Evolutionary conservation across 371 early-diverging fungal species (phyloP), one percentile per base, ranked within the genome.

Genomic region (Actinomortierella ambigua): DNA sequence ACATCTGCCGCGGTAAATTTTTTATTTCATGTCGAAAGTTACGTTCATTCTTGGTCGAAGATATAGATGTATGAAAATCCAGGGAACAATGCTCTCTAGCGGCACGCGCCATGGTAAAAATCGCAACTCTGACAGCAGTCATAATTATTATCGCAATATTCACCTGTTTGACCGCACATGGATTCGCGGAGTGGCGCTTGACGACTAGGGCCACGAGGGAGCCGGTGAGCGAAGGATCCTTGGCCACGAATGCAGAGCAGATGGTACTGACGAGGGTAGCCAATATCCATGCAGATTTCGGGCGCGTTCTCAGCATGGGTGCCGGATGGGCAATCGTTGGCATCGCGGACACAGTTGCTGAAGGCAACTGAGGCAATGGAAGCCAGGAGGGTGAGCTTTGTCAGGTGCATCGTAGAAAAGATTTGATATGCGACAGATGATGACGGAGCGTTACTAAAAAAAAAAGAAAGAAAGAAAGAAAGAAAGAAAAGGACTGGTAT

Each of bases 231-330:
- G 43, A 41, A 42, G 15, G 54, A 26, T 24, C 11, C 43, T 22
- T 1, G 22, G 43, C 43, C 3, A 48, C 8, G 22, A 8, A 3
- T 48, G 23, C 57, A 57, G 57, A 57, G 49, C 4, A 57, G 23
- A 23, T 24, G 57, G 41, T 57, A 57, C 3, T 57, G 5, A 0
- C 34, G 56, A 49, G 49, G 57, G 40, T 49, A 57, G 14, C 57
- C 57, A 0, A 49, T 1, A 57, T 57, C 49, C 40, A 24, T 34
- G 40, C 57, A 57, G 57, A 57, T 48, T 24, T 49, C 50, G 11
- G 57, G 57, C 50, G 47, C 57, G 57, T 57, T 39, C 40, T 57
- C 57, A 22, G 40, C 57, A 49, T 49, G 48, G 50, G 57, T 57
- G 1, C 57, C 57, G 27, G 41, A 1, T 1, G 57, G 57, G 40